phyloP scores from a whole-genome alignment of 2,329 filamentous ascomycete species.

The Arthroderma sp. region DNA sequence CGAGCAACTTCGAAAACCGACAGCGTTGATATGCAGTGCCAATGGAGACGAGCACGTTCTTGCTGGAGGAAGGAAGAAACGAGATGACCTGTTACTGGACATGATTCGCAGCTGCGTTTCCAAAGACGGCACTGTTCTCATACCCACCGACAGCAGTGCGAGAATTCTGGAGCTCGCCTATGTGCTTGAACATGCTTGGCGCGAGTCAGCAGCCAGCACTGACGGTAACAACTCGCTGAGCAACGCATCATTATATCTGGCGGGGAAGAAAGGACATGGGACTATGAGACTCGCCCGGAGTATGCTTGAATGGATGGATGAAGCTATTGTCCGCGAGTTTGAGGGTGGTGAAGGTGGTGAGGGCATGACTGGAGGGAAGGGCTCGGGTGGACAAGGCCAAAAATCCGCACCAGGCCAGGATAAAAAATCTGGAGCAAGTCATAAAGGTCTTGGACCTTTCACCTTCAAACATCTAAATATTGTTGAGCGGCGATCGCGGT shows the following conservation, averaged over 20 bases:
- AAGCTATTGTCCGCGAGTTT: slow-evolving; percentile 83
- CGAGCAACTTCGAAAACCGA: slow-evolving; percentile 84
- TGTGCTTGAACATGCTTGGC: slow-evolving; percentile 84
- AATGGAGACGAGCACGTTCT: slow-evolving; percentile 61
- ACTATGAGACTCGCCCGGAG: slow-evolving; percentile 85
- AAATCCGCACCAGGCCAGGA: slow-evolving; percentile 22
- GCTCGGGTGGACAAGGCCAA: slow-evolving; percentile 27
- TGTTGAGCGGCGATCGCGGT: slow-evolving; percentile 66
- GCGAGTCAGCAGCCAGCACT: slow-evolving; percentile 44
- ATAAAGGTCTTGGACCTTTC: slow-evolving; percentile 55
- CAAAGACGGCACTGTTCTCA: slow-evolving; percentile 78
- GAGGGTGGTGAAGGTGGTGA: slow-evolving; percentile 46
- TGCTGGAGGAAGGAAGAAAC: slow-evolving; percentile 59
- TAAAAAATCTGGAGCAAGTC: slow-evolving; percentile 22
- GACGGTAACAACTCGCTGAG: slow-evolving; percentile 40
- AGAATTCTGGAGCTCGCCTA: slow-evolving; percentile 85
- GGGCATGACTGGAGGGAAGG: slow-evolving; percentile 18
- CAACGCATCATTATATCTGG: slow-evolving; percentile 56
- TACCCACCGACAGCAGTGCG: slow-evolving; percentile 92
- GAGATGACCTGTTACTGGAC: slow-evolving; percentile 73
- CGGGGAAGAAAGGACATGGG: slow-evolving; percentile 71
- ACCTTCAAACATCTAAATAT: slow-evolving; percentile 78
- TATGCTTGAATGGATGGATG: slow-evolving; percentile 99
- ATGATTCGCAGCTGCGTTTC: slow-evolving; percentile 67
- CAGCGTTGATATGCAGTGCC: slow-evolving; percentile 83